Evolutionary conservation across 495 filamentous ascomycete species (phyloP).

Genomic region (Xylaria curta): DNA sequence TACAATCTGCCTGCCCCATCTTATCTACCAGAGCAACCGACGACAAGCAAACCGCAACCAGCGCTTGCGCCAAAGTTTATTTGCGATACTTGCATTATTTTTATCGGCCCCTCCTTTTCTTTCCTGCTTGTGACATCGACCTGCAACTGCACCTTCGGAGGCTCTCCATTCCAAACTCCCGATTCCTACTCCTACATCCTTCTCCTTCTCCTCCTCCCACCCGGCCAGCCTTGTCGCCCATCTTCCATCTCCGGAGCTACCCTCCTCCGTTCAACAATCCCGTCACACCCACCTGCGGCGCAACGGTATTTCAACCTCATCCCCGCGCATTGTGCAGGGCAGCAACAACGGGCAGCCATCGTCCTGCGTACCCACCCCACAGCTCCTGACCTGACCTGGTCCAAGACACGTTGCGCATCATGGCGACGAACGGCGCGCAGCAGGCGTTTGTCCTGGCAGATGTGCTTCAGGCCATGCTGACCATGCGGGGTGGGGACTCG

Average conservation of each 20-base stretch:
- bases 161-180: slow-evolving; percentile 3
- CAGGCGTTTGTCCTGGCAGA: slow-evolving; percentile 73
- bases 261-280: not conserved
- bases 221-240: slow-evolving; percentile 15
- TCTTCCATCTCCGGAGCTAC: not conserved
- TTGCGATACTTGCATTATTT: slow-evolving; percentile 12
- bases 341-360: slow-evolving; percentile 20
- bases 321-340: slow-evolving; percentile 25
- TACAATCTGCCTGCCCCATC: not conserved
- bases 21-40: not conserved
- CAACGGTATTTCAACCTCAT: slow-evolving; percentile 11
- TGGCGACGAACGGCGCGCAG: slow-evolving; percentile 72
- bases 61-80: slow-evolving; percentile 5
- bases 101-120: slow-evolving; percentile 24
- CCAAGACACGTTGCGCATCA: slow-evolving; percentile 45
- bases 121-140: slow-evolving; percentile 16
- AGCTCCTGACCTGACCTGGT: slow-evolving; percentile 31
- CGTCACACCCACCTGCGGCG: not conserved
- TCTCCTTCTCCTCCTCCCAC: not conserved
- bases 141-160: slow-evolving; percentile 7
- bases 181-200: not conserved
- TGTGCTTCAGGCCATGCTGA: slow-evolving; percentile 84
- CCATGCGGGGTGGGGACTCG: slow-evolving; percentile 86
- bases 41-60: not conserved
- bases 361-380: slow-evolving; percentile 41